phyloP scores from a whole-genome alignment of 2,329 filamentous ascomycete genomes.

The Alternaria rosae region DNA sequence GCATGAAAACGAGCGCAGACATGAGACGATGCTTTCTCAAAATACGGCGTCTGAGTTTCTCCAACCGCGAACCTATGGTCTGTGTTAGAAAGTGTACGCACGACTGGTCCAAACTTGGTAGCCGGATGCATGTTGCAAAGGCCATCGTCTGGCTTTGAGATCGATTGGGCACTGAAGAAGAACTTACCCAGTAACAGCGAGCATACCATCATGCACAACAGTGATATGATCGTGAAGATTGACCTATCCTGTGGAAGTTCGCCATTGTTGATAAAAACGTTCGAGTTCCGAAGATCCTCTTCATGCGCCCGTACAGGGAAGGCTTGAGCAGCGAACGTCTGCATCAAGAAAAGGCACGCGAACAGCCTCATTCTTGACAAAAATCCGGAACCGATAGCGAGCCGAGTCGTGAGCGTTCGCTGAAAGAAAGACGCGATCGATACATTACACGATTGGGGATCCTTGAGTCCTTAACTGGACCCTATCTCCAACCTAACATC shows the following conservation, averaged over 20 bases:
- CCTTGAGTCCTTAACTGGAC: constrained; percentile 4
- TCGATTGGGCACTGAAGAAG: background rate
- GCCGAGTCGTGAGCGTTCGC: background rate
- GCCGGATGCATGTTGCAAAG: background rate
- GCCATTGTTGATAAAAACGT: background rate
- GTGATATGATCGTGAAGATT: background rate
- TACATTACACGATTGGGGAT: background rate
- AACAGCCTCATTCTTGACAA: background rate
- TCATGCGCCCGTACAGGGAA: background rate
- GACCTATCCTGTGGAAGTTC: constrained; percentile 1
- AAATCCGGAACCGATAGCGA: background rate
- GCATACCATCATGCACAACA: constrained; percentile 8
- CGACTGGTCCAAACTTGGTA: background rate
- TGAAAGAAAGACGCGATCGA: background rate
- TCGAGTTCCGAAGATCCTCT: background rate
- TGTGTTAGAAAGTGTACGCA: background rate
- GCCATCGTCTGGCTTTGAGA: background rate
- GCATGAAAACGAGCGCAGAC: constrained; percentile 20
- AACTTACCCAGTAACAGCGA: constrained; percentile 9
- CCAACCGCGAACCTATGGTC: constrained; percentile 2
- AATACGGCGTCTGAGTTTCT: constrained; percentile 1
- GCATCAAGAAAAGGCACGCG: background rate
- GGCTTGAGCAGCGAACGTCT: background rate
- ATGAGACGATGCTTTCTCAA: constrained; percentile 22
- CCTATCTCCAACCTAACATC: constrained; percentile 1